A percentile compares a stretch with the other conserved stretches of the same genome.
Conservation (phyloP, 805 yeast species). For the Starmerella ratchasimensis region DNA sequence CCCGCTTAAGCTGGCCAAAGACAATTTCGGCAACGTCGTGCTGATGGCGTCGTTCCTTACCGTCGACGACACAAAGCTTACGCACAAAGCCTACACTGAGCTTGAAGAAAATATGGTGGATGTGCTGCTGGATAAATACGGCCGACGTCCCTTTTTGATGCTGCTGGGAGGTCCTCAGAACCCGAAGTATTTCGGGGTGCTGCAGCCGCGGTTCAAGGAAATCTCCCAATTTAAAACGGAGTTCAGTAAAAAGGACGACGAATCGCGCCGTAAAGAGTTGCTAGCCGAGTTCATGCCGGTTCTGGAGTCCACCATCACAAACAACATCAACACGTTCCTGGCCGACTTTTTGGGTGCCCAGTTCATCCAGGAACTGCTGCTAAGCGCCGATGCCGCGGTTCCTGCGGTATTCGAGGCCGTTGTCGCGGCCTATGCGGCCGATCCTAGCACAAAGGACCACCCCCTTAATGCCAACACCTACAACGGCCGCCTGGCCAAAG, state of each 20-base stretch:
- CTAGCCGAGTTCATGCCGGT: constrained; percentile 50
- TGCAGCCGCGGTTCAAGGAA: constrained; percentile 43
- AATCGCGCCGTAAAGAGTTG: constrained; percentile 59
- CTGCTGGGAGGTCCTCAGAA: constrained; percentile 56
- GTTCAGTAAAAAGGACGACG: constrained; percentile 78
- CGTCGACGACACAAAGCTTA: constrained; percentile 84
- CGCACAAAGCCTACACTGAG: constrained; percentile 54
- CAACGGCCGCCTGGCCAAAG: constrained; percentile 19
- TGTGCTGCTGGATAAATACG: constrained; percentile 54
- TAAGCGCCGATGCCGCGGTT: constrained; percentile 30
- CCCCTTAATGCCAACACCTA: constrained; percentile 31
- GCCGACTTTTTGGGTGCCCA: constrained; percentile 56
- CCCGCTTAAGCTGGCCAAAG: constrained; percentile 58
- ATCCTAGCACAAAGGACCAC: constrained; percentile 46
- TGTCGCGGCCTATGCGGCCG: constrained; percentile 42
- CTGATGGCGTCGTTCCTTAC: constrained; percentile 66
- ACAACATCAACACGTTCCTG: constrained; percentile 40
- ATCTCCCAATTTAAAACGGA: constrained; percentile 48
- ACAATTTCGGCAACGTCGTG: constrained; percentile 77
- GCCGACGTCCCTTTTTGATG: constrained; percentile 80
- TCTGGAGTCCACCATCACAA: constrained; percentile 42
- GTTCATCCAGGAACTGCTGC: constrained; percentile 59
- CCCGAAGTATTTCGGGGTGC: constrained; percentile 58
- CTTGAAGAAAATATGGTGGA: constrained; percentile 36
- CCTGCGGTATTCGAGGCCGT: constrained; percentile 33